phyloP scores from a whole-genome alignment of 2,329 filamentous ascomycete species.

The Fusarium agapanthi region DNA sequence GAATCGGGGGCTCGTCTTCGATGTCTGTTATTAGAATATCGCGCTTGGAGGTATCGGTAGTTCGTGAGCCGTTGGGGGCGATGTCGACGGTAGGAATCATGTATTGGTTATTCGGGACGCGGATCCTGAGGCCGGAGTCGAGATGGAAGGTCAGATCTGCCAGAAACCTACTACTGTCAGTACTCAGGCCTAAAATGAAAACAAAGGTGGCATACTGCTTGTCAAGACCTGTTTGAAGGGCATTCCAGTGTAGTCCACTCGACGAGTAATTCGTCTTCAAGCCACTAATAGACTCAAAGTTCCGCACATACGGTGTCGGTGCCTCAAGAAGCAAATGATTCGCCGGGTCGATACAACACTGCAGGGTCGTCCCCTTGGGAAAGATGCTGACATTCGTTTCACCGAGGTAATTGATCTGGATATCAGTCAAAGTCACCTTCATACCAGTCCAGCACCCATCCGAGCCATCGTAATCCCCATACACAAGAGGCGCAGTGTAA shows the following conservation, averaged over 20 bases:
- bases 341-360: slow-evolving; percentile 45
- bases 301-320: slow-evolving; percentile 23
- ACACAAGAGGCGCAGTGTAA: slow-evolving; percentile 38
- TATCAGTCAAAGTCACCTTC: slow-evolving; percentile 34
- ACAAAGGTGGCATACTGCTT: neutral
- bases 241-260: slow-evolving; percentile 30
- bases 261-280: neutral
- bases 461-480: slow-evolving; percentile 19
- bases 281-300: slow-evolving; percentile 31
- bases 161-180: slow-evolving; percentile 24
- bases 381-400: slow-evolving; percentile 42
- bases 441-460: slow-evolving; percentile 36
- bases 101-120: slow-evolving; percentile 44
- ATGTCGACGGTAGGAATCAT: slow-evolving; percentile 42
- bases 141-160: slow-evolving; percentile 45
- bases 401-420: slow-evolving; percentile 41
- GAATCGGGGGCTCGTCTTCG: slow-evolving; percentile 28
- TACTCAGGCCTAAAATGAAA: too few species aligned
- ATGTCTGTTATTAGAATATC: slow-evolving; percentile 42
- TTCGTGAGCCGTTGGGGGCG: slow-evolving; percentile 38
- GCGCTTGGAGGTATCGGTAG: slow-evolving; percentile 8
- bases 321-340: slow-evolving; percentile 44
- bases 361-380: slow-evolving; percentile 32
- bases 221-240: slow-evolving; percentile 14
- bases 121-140: slow-evolving; percentile 40